Evolutionary conservation across 2,329 filamentous ascomycete species (phyloP).

Genomic region (Xylaria multiplex): DNA sequence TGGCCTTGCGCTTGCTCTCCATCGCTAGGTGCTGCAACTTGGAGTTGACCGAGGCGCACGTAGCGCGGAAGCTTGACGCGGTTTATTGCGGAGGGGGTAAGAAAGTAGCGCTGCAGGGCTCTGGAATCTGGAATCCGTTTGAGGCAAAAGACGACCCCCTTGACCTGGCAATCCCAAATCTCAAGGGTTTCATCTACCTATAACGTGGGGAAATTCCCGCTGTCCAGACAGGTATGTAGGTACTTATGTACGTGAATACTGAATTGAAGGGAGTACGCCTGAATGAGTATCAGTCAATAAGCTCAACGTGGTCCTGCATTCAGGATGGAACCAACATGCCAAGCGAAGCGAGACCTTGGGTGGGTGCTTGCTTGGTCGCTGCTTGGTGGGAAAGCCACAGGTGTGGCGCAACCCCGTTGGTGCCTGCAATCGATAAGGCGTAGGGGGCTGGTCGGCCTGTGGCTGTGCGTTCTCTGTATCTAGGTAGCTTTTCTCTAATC

Average conservation of each 20-base stretch:
- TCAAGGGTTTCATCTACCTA: conserved; percentile 8
- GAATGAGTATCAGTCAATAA: conserved; percentile 33
- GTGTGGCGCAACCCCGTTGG: conserved; percentile 13
- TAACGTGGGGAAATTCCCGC: background rate
- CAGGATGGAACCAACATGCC: conserved; percentile 28
- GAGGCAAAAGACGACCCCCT: conserved; percentile 21
- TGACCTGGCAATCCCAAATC: conserved; percentile 18
- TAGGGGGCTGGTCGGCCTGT: background rate
- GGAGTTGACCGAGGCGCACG: conserved; percentile 33
- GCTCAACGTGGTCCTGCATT: conserved; percentile 35
- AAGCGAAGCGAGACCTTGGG: conserved; percentile 16
- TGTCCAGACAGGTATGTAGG: conserved; percentile 1
- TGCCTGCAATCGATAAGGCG: background rate
- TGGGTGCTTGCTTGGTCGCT: background rate
- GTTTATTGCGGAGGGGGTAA: conserved; percentile 30
- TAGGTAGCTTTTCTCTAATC: conserved; percentile 15
- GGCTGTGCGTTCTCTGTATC: background rate
- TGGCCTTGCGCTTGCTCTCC: conserved; percentile 68
- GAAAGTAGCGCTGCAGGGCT: conserved; percentile 27
- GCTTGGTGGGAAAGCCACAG: conserved; percentile 23
- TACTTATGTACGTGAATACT: conserved; percentile 2
- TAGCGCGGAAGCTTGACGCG: conserved; percentile 36
- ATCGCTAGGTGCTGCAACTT: conserved; percentile 49
- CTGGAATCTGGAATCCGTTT: conserved; percentile 9
- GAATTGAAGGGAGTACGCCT: conserved; percentile 15